Conservation (phyloP, 1,284 basidiomycete species). For the Chondrostereum purpureum region DNA sequence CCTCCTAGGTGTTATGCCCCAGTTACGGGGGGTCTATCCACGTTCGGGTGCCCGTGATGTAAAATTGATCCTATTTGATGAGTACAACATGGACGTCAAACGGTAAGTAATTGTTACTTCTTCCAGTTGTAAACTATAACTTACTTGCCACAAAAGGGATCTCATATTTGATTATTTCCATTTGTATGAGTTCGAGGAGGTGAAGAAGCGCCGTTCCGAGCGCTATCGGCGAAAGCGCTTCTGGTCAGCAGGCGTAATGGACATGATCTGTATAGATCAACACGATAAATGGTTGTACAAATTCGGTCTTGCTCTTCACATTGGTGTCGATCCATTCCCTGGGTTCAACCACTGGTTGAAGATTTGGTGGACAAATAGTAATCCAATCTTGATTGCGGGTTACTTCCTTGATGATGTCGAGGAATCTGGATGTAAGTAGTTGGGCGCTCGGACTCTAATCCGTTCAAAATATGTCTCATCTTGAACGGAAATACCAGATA, state of each 20-base stretch:
- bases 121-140: no score
- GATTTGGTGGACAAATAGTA: constrained; percentile 35
- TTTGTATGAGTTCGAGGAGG: constrained; percentile 7
- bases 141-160: no score
- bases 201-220: constrained; percentile 2
- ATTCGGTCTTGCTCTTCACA: constrained; percentile 31
- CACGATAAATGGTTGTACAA: constrained; percentile 33
- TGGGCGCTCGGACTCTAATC: not conserved
- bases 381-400: constrained; percentile 26
- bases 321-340: constrained; percentile 26
- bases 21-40: no score
- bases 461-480: not conserved
- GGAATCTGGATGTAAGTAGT: constrained; percentile 6
- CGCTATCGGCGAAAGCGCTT: constrained; percentile 18
- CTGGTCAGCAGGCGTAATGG: constrained; percentile 26
- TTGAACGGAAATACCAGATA: constrained; percentile 11
- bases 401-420: constrained; percentile 23
- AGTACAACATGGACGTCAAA: no score
- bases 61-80: no score
- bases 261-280: constrained; percentile 27
- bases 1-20: no score
- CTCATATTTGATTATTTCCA: constrained; percentile 6
- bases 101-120: no score
- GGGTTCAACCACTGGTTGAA: constrained; percentile 27
- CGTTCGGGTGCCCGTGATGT: no score